phyloP scores from a whole-genome alignment of 345 rosid genomes.

The Luvunga scandens region DNA sequence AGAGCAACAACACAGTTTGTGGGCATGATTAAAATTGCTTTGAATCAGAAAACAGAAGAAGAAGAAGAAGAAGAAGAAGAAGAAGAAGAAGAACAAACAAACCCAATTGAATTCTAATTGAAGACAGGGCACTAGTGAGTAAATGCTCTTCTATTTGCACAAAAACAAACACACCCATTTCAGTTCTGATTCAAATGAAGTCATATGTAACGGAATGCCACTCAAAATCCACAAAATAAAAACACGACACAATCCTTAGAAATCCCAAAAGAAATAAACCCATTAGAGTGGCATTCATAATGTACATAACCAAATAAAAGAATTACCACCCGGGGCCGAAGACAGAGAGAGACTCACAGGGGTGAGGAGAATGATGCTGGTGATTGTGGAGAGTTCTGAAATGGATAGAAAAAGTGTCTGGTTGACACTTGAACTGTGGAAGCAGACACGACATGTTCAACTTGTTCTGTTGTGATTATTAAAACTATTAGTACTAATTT shows the following conservation, averaged over 20 bases:
- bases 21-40: neutral
- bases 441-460: constrained; percentile 68
- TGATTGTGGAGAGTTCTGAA: constrained; percentile 46
- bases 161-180: constrained; percentile 4
- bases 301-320: neutral
- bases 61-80: too few relatives aligned
- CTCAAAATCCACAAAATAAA: neutral
- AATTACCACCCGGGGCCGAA: too few relatives aligned
- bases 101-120: neutral
- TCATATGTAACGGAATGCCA: neutral
- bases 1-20: neutral
- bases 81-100: neutral
- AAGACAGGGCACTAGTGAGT: neutral
- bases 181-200: constrained; percentile 14
- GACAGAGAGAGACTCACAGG: constrained; percentile 15
- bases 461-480: neutral
- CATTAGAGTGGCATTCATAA: neutral
- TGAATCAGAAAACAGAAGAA: too few relatives aligned
- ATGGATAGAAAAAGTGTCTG: constrained; percentile 64
- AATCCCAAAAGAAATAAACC: neutral
- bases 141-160: constrained; percentile 3
- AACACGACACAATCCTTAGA: neutral
- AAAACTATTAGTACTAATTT: neutral
- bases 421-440: constrained; percentile 91
- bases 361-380: constrained; percentile 7